Conservation (phyloP, 2,329 filamentous ascomycete genomes). For the Stemphylium beticola region DNA sequence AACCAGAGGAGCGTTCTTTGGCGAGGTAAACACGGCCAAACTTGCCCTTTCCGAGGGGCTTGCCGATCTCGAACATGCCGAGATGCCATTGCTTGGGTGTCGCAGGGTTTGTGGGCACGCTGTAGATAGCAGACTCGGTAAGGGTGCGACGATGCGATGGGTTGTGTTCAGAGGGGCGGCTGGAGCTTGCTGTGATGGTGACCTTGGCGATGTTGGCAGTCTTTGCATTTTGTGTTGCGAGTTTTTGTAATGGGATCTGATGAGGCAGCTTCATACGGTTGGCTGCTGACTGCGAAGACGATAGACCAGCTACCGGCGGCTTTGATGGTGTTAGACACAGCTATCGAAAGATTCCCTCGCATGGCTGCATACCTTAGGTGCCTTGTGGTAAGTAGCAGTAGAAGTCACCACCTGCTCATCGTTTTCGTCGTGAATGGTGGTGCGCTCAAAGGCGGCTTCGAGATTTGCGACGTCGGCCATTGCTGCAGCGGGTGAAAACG, state of each 20-base stretch:
- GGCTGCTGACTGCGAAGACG: conserved; percentile 48
- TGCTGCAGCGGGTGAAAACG: conserved; percentile 3
- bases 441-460: conserved; percentile 86
- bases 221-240: conserved; percentile 77
- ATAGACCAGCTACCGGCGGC: conserved; percentile 58
- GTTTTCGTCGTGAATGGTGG: conserved; percentile 90
- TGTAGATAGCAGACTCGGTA: conserved; percentile 57
- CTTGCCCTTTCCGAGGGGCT: conserved; percentile 84
- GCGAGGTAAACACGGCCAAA: conserved; percentile 87
- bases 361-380: conserved; percentile 74
- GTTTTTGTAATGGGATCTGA: conserved; percentile 79
- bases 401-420: conserved; percentile 61
- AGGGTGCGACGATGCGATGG: conserved; percentile 49
- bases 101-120: conserved; percentile 35
- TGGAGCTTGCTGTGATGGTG: conserved; percentile 65
- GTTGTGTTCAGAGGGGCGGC: conserved; percentile 47
- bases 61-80: conserved; percentile 92
- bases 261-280: conserved; percentile 75
- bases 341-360: background rate
- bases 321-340: conserved; percentile 39
- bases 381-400: conserved; percentile 69
- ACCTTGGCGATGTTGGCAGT: conserved; percentile 63
- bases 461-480: conserved; percentile 70
- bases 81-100: conserved; percentile 72
- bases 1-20: conserved; percentile 77